phyloP scores from a whole-genome alignment of 257 asterid species.

The Solanum lignicaule region DNA sequence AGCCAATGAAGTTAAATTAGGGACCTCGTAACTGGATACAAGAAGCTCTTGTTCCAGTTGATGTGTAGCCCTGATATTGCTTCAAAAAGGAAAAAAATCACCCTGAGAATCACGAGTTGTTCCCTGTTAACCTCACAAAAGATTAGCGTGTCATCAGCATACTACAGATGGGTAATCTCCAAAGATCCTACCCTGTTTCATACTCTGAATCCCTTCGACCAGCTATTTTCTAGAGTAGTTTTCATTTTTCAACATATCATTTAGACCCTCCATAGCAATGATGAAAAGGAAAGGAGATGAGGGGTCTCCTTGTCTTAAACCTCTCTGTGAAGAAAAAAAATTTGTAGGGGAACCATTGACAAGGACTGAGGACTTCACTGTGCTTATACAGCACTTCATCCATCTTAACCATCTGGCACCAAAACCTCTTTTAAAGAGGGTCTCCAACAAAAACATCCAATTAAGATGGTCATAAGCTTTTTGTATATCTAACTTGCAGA shows the following conservation, averaged over 20 bases:
- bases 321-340: neutral
- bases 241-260: neutral
- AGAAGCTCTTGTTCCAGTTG: neutral
- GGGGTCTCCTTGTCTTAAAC: neutral
- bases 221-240: neutral
- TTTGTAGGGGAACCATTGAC: neutral
- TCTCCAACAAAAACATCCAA: neutral
- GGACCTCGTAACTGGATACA: neutral
- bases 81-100: neutral
- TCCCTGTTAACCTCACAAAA: neutral
- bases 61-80: neutral
- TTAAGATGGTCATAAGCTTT: neutral
- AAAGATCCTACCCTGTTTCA: neutral
- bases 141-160: neutral
- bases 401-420: neutral
- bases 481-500: neutral
- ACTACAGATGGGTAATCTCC: neutral
- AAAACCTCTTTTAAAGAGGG: neutral
- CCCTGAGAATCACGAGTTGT: neutral
- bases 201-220: neutral
- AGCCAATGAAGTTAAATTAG: neutral
- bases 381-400: neutral
- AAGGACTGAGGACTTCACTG: neutral
- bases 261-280: neutral
- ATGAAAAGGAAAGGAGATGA: neutral